phyloP scores from a whole-genome alignment of 139 green algal genomes.

The Astrephomene gubernaculifera region DNA sequence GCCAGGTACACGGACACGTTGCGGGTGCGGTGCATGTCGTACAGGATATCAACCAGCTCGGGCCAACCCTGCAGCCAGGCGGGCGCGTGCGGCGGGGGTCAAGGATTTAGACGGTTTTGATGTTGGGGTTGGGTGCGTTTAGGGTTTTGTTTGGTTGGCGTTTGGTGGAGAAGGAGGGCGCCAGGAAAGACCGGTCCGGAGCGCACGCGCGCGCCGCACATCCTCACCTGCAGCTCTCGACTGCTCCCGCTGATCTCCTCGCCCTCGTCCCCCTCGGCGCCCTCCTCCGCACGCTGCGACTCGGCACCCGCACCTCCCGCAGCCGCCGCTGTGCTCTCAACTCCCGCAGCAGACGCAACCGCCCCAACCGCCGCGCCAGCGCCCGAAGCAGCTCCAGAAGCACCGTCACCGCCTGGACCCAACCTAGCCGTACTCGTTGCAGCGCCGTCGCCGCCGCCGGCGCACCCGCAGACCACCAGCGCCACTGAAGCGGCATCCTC shows the following conservation, averaged over 20 bases:
- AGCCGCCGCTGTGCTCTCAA: too few relatives aligned
- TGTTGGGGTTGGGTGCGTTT: not conserved
- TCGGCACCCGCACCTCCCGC: too few relatives aligned
- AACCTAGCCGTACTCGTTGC: too few relatives aligned
- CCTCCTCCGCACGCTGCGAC: not conserved
- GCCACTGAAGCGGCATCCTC: too few relatives aligned
- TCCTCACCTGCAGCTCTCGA: constrained; percentile 32
- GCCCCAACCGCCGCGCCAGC: not conserved
- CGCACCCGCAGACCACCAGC: too few relatives aligned
- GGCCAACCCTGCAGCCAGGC: constrained; percentile 63
- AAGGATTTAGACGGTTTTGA: too few relatives aligned
- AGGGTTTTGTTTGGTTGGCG: not conserved
- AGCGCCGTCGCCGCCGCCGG: too few relatives aligned
- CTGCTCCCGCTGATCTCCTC: constrained; percentile 31
- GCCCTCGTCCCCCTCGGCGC: not conserved
- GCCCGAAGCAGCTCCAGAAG: too few relatives aligned
- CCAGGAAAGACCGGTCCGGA: too few relatives aligned
- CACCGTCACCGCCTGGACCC: too few relatives aligned
- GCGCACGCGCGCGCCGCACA: too few relatives aligned
- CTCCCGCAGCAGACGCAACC: not conserved
- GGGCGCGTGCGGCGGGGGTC: not conserved
- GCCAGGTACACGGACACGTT: constrained; percentile 51
- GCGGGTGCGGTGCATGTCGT: constrained; percentile 46
- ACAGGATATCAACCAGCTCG: constrained; percentile 56
- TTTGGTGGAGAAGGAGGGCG: too few relatives aligned